Conservation (phyloP, 2,329 filamentous ascomycete genomes). For the Exserohilum turcica region DNA sequence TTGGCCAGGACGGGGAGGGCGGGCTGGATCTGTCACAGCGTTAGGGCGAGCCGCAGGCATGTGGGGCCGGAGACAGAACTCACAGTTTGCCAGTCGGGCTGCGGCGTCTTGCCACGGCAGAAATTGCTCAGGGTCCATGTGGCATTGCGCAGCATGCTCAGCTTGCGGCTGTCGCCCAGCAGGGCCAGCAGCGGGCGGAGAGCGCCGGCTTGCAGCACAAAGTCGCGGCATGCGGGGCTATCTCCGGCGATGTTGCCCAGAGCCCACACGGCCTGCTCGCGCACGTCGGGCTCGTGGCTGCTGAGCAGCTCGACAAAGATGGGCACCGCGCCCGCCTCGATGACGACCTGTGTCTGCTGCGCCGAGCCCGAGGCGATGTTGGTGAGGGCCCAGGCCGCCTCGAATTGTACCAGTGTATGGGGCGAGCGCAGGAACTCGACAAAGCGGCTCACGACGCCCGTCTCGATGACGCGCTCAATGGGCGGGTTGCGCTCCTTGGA, state of each 20-base stretch:
- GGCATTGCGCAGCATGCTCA: constrained; percentile 98
- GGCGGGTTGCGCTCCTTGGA: constrained; percentile 99
- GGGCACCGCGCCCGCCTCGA: constrained; percentile 95
- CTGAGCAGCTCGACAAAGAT: constrained; percentile 97
- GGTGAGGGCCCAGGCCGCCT: constrained; percentile 98
- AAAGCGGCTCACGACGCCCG: constrained; percentile 94
- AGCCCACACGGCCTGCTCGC: constrained; percentile 98
- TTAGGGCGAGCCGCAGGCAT: constrained; percentile 2
- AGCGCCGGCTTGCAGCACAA: constrained; percentile 88
- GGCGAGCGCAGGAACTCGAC: constrained; percentile 98
- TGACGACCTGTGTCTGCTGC: constrained; percentile 97
- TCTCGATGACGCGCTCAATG: constrained; percentile 99
- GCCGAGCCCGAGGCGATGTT: constrained; percentile 99
- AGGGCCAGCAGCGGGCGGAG: constrained; percentile 87
- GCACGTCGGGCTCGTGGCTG: constrained; percentile 95
- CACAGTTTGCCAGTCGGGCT: constrained; percentile 97
- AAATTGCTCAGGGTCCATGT: constrained; percentile 99
- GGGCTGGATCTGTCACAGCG: constrained; percentile 74
- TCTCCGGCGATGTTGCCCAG: constrained; percentile 98
- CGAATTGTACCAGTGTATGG: constrained; percentile 97
- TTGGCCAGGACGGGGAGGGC: constrained; percentile 94
- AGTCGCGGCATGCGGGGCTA: constrained; percentile 96
- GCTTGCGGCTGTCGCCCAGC: constrained; percentile 94
- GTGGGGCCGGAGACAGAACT: constrained; percentile 47
- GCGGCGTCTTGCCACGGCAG: constrained; percentile 98